Evolutionary conservation across 371 early-diverging fungal genomes (phyloP).

Genomic region (Apophysomyces trapeziformis): DNA sequence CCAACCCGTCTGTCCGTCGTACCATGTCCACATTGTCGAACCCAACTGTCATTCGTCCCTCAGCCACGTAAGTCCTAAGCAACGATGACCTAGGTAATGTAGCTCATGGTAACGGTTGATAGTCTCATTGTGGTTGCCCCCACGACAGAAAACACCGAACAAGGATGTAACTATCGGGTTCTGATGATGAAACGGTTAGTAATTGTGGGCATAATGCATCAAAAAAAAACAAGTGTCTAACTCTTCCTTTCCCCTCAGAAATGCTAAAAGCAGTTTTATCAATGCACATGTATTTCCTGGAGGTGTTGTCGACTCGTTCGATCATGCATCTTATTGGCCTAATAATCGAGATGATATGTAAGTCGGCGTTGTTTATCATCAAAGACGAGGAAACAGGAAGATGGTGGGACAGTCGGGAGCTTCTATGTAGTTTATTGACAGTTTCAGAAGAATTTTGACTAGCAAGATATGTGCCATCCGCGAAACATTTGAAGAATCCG

Average conservation of each 20-base stretch:
- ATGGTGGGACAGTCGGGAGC: too few relatives aligned
- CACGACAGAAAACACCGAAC: slow-evolving; percentile 25
- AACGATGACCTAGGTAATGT: too few relatives aligned
- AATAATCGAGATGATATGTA: slow-evolving; percentile 12
- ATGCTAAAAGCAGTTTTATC: slow-evolving; percentile 58
- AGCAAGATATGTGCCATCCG: slow-evolving; percentile 75
- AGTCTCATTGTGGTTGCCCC: slow-evolving; percentile 60
- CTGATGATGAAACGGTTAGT: slow-evolving; percentile 62
- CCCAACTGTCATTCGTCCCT: slow-evolving; percentile 25
- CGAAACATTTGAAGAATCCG: slow-evolving; percentile 86
- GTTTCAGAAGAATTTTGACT: background rate
- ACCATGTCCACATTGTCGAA: background rate
- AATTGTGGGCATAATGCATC: too few relatives aligned
- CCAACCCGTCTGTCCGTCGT: background rate
- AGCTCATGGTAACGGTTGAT: background rate
- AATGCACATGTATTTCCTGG: slow-evolving; percentile 66
- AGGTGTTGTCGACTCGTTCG: slow-evolving; percentile 65
- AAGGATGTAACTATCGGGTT: slow-evolving; percentile 55
- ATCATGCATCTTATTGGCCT: slow-evolving; percentile 50
- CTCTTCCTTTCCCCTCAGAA: slow-evolving; percentile 24
- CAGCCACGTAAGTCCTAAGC: slow-evolving; percentile 26
- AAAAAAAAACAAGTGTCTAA: too few relatives aligned
- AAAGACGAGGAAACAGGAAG: too few relatives aligned
- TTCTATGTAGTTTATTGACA: too few relatives aligned
- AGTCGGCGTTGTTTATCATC: background rate